Evolutionary conservation across 305 asterid genomes (phyloP).

Genomic region (Fraxinus albicans): DNA sequence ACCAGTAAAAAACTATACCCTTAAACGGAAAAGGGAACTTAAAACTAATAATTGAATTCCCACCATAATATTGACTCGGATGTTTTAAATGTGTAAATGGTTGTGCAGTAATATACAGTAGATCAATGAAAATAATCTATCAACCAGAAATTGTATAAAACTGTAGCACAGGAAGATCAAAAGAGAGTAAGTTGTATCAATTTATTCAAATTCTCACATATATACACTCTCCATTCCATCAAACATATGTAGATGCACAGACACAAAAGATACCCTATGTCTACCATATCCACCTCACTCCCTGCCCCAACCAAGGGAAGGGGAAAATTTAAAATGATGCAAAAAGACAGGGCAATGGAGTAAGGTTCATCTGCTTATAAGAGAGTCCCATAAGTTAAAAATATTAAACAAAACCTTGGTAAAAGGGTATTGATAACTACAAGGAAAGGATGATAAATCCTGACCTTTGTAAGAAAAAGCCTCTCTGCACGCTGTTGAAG

Average conservation of each 20-base stretch:
- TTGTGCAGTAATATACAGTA: background rate
- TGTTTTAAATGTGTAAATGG: background rate
- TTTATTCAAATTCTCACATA: background rate
- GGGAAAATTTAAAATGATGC: background rate
- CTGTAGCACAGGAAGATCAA: background rate
- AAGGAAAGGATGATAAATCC: constrained; percentile 17
- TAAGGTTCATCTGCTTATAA: constrained; percentile 1
- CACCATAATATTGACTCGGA: background rate
- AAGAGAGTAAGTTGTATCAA: background rate
- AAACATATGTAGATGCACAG: constrained; percentile 7
- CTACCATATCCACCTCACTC: background rate
- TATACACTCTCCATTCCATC: background rate
- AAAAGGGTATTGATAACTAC: constrained; percentile 8
- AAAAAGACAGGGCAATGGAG: background rate
- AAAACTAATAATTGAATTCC: background rate
- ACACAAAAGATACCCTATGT: background rate
- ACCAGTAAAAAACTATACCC: background rate
- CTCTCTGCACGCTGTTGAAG: constrained; percentile 93
- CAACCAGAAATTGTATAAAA: background rate
- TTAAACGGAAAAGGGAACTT: background rate
- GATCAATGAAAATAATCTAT: background rate
- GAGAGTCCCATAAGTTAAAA: background rate
- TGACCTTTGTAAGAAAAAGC: constrained; percentile 85
- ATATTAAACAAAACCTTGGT: constrained; percentile 4
- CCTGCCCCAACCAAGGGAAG: background rate